These are phyloP conservation scores for Solidago caesia DNA, from an alignment of 129 eudicot species.

Conservation along the genomic window DNA sequence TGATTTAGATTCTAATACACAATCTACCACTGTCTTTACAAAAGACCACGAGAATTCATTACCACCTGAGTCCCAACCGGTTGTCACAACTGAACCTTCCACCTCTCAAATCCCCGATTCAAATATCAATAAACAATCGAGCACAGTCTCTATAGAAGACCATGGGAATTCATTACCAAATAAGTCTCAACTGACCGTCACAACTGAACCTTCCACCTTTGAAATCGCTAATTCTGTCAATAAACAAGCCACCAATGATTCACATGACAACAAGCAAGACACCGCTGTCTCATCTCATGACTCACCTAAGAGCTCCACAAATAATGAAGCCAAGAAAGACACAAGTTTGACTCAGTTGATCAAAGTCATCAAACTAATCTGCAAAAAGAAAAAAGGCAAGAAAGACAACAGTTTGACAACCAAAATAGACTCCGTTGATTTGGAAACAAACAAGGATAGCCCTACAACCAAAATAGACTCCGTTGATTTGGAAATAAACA, in stretches of 20 bases:
- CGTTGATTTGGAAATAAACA: not conserved
- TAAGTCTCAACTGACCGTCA: not conserved
- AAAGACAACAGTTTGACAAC: too few relatives aligned
- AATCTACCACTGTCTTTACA: not conserved
- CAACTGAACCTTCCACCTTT: not conserved
- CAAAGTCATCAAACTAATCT: too few relatives aligned
- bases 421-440: not conserved
- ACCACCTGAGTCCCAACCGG: not conserved
- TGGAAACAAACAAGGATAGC: constrained; percentile 1
- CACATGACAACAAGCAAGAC: not conserved
- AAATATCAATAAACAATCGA: not conserved
- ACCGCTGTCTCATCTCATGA: not conserved
- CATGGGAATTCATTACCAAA: not conserved
- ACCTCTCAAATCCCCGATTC: not conserved
- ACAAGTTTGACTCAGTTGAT: too few relatives aligned
- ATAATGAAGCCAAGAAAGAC: not conserved
- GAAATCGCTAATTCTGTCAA: too few relatives aligned
- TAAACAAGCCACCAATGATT: too few relatives aligned
- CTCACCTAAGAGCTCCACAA: constrained; percentile 2
- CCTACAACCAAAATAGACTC: too few relatives aligned
- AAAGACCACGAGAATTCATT: not conserved
- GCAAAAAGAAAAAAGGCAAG: too few relatives aligned
- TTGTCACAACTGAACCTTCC: not conserved
- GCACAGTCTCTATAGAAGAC: not conserved
- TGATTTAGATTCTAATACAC: too few relatives aligned